A percentile compares a stretch with the other conserved stretches of the same genome.
These are phyloP conservation scores for Penicillium sp. DNA, from an alignment of 2,329 filamentous ascomycete species.

Conservation along the genomic window DNA sequence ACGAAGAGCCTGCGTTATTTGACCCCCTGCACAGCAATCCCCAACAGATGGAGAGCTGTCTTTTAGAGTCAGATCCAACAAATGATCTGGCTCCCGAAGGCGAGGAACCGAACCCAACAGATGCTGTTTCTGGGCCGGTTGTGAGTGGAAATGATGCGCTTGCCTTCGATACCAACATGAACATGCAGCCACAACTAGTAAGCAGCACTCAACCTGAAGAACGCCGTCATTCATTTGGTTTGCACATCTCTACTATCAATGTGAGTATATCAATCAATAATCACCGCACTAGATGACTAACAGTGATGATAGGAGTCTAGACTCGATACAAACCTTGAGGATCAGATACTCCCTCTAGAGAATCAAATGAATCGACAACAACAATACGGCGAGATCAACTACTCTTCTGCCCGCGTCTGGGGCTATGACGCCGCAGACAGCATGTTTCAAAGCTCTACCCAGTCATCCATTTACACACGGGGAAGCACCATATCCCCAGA, in stretches of 20 bases:
- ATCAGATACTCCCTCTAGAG: background rate
- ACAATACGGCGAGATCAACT: background rate
- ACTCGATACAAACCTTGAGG: background rate
- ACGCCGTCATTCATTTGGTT: slow-evolving; percentile 12
- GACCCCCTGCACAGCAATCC: background rate
- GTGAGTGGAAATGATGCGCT: background rate
- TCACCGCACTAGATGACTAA: background rate
- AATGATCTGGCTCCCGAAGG: background rate
- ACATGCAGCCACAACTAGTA: background rate
- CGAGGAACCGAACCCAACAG: background rate
- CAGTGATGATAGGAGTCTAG: background rate
- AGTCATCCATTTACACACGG: slow-evolving; percentile 6
- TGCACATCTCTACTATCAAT: slow-evolving; percentile 13
- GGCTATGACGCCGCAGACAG: background rate
- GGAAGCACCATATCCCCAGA: slow-evolving; percentile 10
- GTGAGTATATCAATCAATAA: slow-evolving; percentile 2
- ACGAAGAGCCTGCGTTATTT: background rate
- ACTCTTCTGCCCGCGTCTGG: background rate
- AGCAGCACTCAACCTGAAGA: background rate
- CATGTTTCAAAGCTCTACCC: slow-evolving; percentile 2
- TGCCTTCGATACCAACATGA: background rate
- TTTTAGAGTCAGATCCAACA: background rate
- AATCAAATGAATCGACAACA: background rate
- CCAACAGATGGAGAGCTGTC: background rate
- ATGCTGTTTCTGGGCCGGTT: background rate